A percentile compares a stretch with the other conserved stretches of the same genome.
These are phyloP conservation scores for Verbena officinalis DNA, from an alignment of 257 asterid genomes.

Conservation along the genomic window DNA sequence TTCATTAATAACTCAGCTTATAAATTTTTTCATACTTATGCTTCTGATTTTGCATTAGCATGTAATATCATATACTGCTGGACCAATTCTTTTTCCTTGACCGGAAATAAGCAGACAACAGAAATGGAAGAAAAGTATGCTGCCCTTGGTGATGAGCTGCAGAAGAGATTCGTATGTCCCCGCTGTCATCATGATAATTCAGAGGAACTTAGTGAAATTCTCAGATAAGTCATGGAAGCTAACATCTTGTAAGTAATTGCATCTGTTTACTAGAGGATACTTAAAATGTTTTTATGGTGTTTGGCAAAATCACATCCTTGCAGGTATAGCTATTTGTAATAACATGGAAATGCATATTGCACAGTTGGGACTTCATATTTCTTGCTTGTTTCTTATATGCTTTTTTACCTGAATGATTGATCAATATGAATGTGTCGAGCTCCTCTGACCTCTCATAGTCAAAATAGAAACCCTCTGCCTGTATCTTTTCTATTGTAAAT, in stretches of 20 bases:
- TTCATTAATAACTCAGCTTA: constrained; percentile 2
- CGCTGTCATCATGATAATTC: constrained; percentile 70
- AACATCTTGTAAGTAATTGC: constrained; percentile 42
- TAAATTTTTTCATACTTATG: not conserved
- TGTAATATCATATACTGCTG: constrained; percentile 23
- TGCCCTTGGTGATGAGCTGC: constrained; percentile 73
- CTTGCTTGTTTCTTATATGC: constrained; percentile 22
- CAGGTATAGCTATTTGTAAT: constrained; percentile 20
- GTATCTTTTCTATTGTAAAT: constrained; percentile 23
- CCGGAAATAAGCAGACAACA: constrained; percentile 70
- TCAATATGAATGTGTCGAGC: constrained; percentile 27
- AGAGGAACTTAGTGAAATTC: constrained; percentile 50
- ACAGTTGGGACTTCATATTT: constrained; percentile 20
- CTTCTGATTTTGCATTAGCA: constrained; percentile 16
- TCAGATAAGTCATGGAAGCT: constrained; percentile 41
- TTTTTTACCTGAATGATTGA: constrained; percentile 28
- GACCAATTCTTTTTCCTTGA: constrained; percentile 47
- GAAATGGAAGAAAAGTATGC: constrained; percentile 61
- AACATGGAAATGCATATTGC: constrained; percentile 12
- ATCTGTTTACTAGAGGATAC: not conserved
- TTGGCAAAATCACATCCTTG: not conserved
- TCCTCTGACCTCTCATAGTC: constrained; percentile 21
- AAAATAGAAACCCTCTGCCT: constrained; percentile 1
- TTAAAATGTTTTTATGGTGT: not conserved
- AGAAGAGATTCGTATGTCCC: constrained; percentile 64